Conservation (phyloP, 2,329 filamentous ascomycete species). For the Pyrenochaeta sp. region DNA sequence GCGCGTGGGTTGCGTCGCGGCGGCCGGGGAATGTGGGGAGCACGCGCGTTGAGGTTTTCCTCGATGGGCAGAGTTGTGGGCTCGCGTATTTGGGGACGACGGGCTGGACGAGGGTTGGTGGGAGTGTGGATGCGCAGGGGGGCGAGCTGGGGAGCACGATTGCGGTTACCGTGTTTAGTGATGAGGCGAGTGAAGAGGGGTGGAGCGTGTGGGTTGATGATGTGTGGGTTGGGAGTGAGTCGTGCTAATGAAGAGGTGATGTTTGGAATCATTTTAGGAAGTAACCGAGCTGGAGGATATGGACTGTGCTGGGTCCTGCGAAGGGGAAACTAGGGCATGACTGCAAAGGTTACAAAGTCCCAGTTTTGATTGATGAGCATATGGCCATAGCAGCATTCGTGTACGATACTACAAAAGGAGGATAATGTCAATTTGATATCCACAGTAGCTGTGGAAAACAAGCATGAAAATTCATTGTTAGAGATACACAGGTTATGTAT, state of each 20-base stretch:
- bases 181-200: slow-evolving; percentile 18
- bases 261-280: background rate
- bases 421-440: too few relatives aligned
- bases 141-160: slow-evolving; percentile 12
- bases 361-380: too few relatives aligned
- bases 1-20: slow-evolving; percentile 16
- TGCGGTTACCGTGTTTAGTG: slow-evolving; percentile 18
- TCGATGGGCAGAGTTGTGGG: slow-evolving; percentile 23
- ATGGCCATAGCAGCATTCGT: too few relatives aligned
- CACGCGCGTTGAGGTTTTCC: slow-evolving; percentile 23
- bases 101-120: slow-evolving; percentile 21
- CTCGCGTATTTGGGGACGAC: background rate
- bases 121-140: slow-evolving; percentile 6
- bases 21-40: slow-evolving; percentile 10
- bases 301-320: too few relatives aligned
- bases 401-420: too few relatives aligned
- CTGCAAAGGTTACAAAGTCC: too few relatives aligned
- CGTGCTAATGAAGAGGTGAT: slow-evolving; percentile 7
- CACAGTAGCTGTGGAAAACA: too few relatives aligned
- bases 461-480: too few relatives aligned
- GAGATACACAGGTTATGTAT: too few relatives aligned
- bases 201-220: slow-evolving; percentile 23
- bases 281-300: background rate
- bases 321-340: too few relatives aligned
- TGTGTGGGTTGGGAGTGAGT: slow-evolving; percentile 15